Evolutionary conservation across 257 asterid genomes (phyloP).

Genomic region (Plantago ovata): DNA sequence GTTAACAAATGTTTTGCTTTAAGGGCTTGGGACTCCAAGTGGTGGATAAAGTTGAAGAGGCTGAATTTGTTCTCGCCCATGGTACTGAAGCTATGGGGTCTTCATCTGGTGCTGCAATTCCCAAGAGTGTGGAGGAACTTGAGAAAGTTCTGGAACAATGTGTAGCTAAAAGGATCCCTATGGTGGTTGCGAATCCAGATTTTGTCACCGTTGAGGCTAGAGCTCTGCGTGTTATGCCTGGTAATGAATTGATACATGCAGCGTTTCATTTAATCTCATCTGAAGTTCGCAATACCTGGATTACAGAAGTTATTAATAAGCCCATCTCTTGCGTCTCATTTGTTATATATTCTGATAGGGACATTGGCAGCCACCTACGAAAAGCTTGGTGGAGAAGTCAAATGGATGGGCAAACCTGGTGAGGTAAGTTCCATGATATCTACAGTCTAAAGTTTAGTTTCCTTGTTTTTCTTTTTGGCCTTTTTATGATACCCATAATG

Average conservation of each 20-base stretch:
- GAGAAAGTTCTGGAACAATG: constrained; percentile 69
- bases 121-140: constrained; percentile 69
- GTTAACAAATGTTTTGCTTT: constrained; percentile 23
- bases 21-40: constrained; percentile 87
- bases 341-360: constrained; percentile 39
- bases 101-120: constrained; percentile 66
- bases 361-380: constrained; percentile 79
- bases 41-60: constrained; percentile 67
- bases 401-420: constrained; percentile 99
- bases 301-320: neutral
- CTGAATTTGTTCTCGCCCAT: constrained; percentile 85
- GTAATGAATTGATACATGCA: constrained; percentile 30
- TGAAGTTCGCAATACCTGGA: constrained; percentile 14
- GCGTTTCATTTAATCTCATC: constrained; percentile 12
- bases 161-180: constrained; percentile 73
- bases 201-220: constrained; percentile 95
- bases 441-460: neutral
- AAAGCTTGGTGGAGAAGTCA: constrained; percentile 95
- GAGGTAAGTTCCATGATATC: constrained; percentile 45
- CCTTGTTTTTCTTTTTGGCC: neutral
- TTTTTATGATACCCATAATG: neutral
- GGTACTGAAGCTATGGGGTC: constrained; percentile 97
- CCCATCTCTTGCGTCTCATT: constrained; percentile 1
- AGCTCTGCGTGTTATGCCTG: constrained; percentile 90
- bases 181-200: constrained; percentile 99